Conservation (phyloP, 176 grass and related monocot species). For the Oryza meyeriana region DNA sequence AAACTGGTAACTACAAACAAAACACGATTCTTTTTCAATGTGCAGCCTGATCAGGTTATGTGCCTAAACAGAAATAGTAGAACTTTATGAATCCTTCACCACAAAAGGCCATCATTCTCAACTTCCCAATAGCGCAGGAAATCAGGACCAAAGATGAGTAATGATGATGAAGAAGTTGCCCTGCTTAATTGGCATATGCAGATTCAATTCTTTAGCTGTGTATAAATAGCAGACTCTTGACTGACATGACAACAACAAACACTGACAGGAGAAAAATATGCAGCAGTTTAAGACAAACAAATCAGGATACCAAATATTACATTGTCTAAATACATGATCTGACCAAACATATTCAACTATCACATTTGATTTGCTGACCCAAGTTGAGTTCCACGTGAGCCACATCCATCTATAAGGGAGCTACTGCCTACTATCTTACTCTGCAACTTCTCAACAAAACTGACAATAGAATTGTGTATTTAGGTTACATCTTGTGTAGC, state of each 20-base stretch:
- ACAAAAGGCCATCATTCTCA: background rate
- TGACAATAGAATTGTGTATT: no score
- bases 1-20: background rate
- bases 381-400: constrained; percentile 6
- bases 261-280: background rate
- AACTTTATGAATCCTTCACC: background rate
- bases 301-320: background rate
- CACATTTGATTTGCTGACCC: background rate
- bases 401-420: background rate
- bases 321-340: background rate
- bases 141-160: background rate
- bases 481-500: background rate
- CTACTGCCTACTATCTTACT: background rate
- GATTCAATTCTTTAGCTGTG: background rate
- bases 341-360: background rate
- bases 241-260: background rate
- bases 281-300: background rate
- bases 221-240: background rate
- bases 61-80: background rate
- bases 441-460: background rate
- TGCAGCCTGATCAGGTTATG: background rate
- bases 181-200: background rate
- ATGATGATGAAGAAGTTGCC: background rate
- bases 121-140: background rate
- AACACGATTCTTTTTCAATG: background rate